A percentile compares a stretch with the other conserved stretches of the same genome.
Conservation (phyloP, 2,329 filamentous ascomycete species). For the Didymella keratinophila region DNA sequence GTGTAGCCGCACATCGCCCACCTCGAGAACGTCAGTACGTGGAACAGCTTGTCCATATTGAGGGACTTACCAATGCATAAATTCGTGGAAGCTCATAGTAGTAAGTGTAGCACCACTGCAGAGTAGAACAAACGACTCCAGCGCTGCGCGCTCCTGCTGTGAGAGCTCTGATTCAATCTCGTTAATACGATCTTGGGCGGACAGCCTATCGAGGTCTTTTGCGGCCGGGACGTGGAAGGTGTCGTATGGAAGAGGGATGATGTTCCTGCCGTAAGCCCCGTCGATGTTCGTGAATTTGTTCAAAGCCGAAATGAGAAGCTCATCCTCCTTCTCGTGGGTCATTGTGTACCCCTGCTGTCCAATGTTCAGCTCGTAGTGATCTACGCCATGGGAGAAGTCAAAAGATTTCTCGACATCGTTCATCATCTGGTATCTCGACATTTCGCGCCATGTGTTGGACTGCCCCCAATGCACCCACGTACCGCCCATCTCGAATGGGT, state of each 20-base stretch:
- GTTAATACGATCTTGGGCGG: slow-evolving; percentile 54
- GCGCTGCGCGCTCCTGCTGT: slow-evolving; percentile 50
- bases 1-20: slow-evolving; percentile 42
- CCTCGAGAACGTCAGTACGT: neutral
- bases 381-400: slow-evolving; percentile 54
- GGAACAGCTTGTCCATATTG: neutral
- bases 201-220: slow-evolving; percentile 29
- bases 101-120: slow-evolving; percentile 55
- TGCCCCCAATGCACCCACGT: slow-evolving; percentile 51
- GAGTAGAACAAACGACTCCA: slow-evolving; percentile 55
- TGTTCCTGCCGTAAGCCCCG: slow-evolving; percentile 48
- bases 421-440: slow-evolving; percentile 56
- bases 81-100: slow-evolving; percentile 57
- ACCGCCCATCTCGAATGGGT: slow-evolving; percentile 53
- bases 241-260: slow-evolving; percentile 54
- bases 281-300: slow-evolving; percentile 59
- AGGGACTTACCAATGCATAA: slow-evolving; percentile 53
- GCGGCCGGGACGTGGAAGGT: slow-evolving; percentile 28
- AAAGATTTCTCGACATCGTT: slow-evolving; percentile 43
- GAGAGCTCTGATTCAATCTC: slow-evolving; percentile 52
- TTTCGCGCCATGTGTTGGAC: slow-evolving; percentile 47
- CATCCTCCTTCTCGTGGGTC: slow-evolving; percentile 52
- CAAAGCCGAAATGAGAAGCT: slow-evolving; percentile 36
- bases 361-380: slow-evolving; percentile 53
- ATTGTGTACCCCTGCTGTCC: slow-evolving; percentile 43